Percentiles rank a stretch among this genome's conserved stretches.
These are phyloP conservation scores for Capsicum baccatum DNA, from an alignment of 257 asterid genomes.

Conservation along the genomic window DNA sequence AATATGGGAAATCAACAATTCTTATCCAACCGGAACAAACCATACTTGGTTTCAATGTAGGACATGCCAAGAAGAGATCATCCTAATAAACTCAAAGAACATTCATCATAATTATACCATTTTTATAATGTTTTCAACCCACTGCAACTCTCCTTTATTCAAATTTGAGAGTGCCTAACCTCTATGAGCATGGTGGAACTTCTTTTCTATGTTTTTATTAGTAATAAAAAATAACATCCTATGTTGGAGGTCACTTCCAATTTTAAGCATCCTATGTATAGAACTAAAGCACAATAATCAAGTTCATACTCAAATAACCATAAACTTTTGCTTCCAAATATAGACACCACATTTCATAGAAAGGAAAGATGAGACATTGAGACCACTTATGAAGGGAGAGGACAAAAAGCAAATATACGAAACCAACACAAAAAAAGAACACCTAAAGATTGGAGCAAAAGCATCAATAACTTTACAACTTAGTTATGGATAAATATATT, in stretches of 20 bases:
- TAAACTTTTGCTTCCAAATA: background rate
- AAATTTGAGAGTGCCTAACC: background rate
- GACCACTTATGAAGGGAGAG: background rate
- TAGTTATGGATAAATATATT: conserved; percentile 7
- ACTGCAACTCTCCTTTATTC: background rate
- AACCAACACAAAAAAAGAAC: background rate
- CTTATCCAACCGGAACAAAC: background rate
- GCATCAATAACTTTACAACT: conserved; percentile 3
- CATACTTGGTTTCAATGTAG: background rate
- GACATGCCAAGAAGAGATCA: background rate
- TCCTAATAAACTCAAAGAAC: background rate
- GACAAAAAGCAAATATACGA: background rate
- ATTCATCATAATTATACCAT: background rate
- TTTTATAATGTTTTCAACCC: background rate
- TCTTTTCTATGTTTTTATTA: background rate
- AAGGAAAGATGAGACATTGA: background rate
- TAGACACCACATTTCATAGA: background rate
- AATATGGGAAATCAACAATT: background rate
- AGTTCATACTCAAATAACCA: conserved; percentile 16
- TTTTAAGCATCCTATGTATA: background rate
- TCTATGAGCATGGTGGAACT: background rate
- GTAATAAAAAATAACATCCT: background rate
- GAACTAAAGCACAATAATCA: conserved; percentile 9
- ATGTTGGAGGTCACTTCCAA: conserved; percentile 9
- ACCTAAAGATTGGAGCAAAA: background rate